These are phyloP conservation scores for Tetraselmis striata DNA, from an alignment of 139 green algal species.

Conservation along the genomic window DNA sequence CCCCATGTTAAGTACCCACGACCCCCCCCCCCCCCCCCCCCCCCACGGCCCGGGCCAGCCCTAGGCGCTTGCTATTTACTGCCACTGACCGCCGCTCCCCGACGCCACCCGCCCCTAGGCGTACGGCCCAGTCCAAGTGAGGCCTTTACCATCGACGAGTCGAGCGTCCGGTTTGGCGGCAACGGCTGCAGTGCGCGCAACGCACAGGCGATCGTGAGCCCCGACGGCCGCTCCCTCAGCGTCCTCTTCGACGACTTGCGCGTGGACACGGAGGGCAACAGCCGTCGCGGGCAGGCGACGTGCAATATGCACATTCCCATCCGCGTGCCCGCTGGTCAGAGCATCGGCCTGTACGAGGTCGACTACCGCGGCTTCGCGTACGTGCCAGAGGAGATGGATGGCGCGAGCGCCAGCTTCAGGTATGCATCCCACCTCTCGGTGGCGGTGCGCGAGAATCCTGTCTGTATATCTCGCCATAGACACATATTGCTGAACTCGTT, in stretches of 20 bases:
- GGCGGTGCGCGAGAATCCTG: too few species aligned
- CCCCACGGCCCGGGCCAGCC: too few species aligned
- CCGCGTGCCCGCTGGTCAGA: background rate
- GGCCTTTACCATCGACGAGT: background rate
- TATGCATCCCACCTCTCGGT: too few species aligned
- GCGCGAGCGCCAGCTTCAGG: background rate
- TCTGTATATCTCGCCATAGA: too few species aligned
- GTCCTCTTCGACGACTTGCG: background rate
- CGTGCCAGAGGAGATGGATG: background rate
- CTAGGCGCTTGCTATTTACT: too few species aligned
- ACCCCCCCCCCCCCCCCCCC: too few species aligned
- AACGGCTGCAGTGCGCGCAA: background rate
- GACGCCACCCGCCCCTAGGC: too few species aligned
- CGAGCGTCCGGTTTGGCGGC: background rate
- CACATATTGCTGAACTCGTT: too few species aligned
- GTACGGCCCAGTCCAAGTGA: too few species aligned
- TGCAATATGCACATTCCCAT: background rate
- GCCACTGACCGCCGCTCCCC: too few species aligned
- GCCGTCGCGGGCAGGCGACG: background rate
- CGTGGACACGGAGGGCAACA: background rate
- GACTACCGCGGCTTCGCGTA: background rate
- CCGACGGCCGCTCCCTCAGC: background rate
- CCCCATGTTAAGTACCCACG: too few species aligned
- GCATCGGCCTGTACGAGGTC: background rate
- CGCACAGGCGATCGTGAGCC: background rate